Evolutionary conservation across 305 asterid genomes (phyloP), one percentile per base, ranked within the genome.

Genomic region (Ilex paraguariensis): DNA sequence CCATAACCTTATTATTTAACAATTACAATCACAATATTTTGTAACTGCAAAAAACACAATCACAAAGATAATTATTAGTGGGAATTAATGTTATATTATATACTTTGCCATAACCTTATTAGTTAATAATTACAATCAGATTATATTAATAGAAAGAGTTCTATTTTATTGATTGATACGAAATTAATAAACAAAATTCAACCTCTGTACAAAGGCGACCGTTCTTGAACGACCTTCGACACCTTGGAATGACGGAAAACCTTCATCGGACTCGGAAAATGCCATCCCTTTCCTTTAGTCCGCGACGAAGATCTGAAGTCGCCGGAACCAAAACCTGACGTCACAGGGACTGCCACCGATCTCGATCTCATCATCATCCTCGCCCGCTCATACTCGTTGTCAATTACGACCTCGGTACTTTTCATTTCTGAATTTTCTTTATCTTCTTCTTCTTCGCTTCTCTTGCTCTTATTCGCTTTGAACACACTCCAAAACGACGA

Each of bases 191-290:
- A 48, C 1, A 10, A 13, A 55, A 52, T 52, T 86, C 71, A 88
- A 64, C 82, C 87, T 73, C 86, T 70, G 42, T 57, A 77, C 78
- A 81, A 62, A 52, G 94, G 86, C 32, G 87, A 80, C 56, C 80
- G 80, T 55, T 80, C 86, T 13, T 76, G 71, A 13, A 73, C 74
- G 42, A 75, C 63, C 59, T 82, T 82, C 11, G 83, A 72, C 30
- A 82, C 60, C 56, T 77, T 85, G 32, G 79, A 75, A 12, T 80
- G 83, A 64, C 90, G 77, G 61, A 86, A 84, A 21, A 65, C 82
- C 77, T 71, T 84, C 84, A 84, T 70, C 49, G 88, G 88, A 60
- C 83, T 83, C 45, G 81, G 81, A 54, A 88, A 82, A 61, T 81
- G 63, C 96, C 95, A 86, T n/a, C 79, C 73, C 67, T 73, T 84